Evolutionary conservation across 805 yeast species (phyloP).

Genomic region (Ogataea populi-albae): DNA sequence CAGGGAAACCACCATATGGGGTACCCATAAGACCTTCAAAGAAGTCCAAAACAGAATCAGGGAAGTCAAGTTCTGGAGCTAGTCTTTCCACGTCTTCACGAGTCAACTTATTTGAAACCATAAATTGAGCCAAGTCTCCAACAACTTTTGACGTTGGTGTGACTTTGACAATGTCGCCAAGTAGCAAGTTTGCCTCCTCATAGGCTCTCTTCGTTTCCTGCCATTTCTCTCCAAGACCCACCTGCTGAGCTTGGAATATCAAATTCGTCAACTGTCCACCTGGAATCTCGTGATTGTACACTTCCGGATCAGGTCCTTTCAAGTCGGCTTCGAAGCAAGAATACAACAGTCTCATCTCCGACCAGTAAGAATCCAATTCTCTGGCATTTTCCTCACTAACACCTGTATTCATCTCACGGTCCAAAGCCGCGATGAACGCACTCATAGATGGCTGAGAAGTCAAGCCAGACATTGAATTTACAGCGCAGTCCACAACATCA

Average conservation of each 20-base stretch:
- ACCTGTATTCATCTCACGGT: constrained; percentile 78
- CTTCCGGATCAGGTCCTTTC: constrained; percentile 99
- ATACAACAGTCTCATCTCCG: constrained; percentile 94
- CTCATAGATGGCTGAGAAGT: constrained; percentile 97
- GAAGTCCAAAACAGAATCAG: constrained; percentile 96
- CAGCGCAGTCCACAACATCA: constrained; percentile 95
- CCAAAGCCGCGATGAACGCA: constrained; percentile 89
- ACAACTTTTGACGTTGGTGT: constrained; percentile 99
- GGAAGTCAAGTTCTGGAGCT: constrained; percentile 94
- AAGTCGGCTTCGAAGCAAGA: constrained; percentile 97
- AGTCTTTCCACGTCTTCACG: constrained; percentile 82
- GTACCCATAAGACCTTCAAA: constrained; percentile 99
- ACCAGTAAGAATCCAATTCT: constrained; percentile 94
- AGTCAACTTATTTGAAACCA: constrained; percentile 91
- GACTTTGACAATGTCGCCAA: constrained; percentile 97
- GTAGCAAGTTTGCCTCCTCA: constrained; percentile 81
- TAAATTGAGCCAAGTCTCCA: constrained; percentile 99
- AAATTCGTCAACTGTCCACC: constrained; percentile 99
- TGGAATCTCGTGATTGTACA: constrained; percentile 96
- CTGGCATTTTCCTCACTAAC: constrained; percentile 65
- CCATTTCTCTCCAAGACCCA: constrained; percentile 98
- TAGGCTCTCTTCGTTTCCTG: constrained; percentile 92
- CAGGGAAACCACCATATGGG: constrained; percentile 99
- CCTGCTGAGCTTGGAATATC: constrained; percentile 98
- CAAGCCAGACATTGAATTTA: constrained; percentile 97